These are phyloP conservation scores for Auriculariales sp. DNA, from an alignment of 768 basidiomycete species.

Conservation along the genomic window DNA sequence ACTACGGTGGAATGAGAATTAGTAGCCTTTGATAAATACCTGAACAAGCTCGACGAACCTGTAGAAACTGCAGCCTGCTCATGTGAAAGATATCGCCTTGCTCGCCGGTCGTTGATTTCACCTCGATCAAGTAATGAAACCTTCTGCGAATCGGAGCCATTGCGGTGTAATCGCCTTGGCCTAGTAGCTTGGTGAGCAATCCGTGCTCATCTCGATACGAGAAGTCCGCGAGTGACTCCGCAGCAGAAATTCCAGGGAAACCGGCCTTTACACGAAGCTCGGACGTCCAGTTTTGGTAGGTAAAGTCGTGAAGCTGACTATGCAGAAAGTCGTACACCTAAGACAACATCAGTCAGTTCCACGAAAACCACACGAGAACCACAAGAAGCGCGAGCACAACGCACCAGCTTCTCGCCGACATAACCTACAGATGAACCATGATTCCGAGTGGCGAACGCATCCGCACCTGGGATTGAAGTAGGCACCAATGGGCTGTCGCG, in stretches of 20 bases:
- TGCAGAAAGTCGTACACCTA: neutral
- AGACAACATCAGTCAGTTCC: neutral
- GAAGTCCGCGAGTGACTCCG: conserved; percentile 12
- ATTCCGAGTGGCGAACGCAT: no score
- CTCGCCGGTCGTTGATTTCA: conserved; percentile 13
- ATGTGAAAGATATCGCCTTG: conserved; percentile 13
- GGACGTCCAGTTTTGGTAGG: neutral
- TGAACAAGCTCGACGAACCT: conserved; percentile 10
- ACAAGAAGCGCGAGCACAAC: neutral
- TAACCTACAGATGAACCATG: no score
- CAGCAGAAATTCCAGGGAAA: neutral
- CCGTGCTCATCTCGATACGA: conserved; percentile 12
- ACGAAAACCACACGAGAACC: no score
- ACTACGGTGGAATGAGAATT: neutral
- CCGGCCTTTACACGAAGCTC: neutral
- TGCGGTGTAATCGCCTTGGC: conserved; percentile 6
- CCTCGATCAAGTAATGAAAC: conserved; percentile 16
- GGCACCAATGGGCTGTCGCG: no score
- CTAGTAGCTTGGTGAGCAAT: conserved; percentile 10
- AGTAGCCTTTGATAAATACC: no score
- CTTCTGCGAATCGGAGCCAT: conserved; percentile 10
- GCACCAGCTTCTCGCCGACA: neutral
- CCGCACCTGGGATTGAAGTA: no score
- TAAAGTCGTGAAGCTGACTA: neutral
- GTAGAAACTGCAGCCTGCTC: conserved; percentile 11